These are phyloP conservation scores for Mycosarcoma maydis DNA, from an alignment of 1,284 basidiomycete species.

Conservation along the genomic window DNA sequence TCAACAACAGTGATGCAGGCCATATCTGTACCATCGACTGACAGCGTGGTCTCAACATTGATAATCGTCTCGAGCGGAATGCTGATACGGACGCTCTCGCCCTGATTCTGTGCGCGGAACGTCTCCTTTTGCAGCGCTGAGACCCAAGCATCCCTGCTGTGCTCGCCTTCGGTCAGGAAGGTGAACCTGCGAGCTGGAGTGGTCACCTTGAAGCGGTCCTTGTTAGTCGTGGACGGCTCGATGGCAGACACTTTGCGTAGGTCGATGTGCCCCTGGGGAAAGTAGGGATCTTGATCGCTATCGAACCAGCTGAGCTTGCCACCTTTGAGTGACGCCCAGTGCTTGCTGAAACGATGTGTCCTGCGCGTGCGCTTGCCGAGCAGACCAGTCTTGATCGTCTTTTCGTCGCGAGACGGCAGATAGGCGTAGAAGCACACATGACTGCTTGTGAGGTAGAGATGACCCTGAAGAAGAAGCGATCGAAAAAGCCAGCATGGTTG, in stretches of 20 bases:
- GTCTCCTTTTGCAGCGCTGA: conserved; percentile 86
- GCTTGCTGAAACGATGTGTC: conserved; percentile 56
- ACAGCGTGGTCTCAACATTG: conserved; percentile 81
- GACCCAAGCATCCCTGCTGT: conserved; percentile 75
- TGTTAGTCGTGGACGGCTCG: conserved; percentile 76
- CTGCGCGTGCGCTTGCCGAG: conserved; percentile 49
- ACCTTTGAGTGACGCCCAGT: conserved; percentile 55
- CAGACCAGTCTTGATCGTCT: conserved; percentile 40
- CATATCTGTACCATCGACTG: conserved; percentile 47
- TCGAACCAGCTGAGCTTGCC: conserved; percentile 60
- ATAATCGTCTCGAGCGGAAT: conserved; percentile 89
- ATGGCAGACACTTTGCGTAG: conserved; percentile 89
- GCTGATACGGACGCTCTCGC: conserved; percentile 87
- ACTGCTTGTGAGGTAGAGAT: conserved; percentile 91
- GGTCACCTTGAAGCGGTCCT: conserved; percentile 64
- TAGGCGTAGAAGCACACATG: conserved; percentile 97
- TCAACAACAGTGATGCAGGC: conserved; percentile 56
- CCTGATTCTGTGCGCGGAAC: conserved; percentile 93
- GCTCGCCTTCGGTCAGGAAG: conserved; percentile 63
- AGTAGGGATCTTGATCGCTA: conserved; percentile 83
- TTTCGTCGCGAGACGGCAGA: conserved; percentile 69
- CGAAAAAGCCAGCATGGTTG: conserved; percentile 64
- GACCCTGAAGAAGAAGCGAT: conserved; percentile 81
- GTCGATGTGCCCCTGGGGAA: conserved; percentile 92
- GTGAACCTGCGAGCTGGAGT: conserved; percentile 64